Base-by-base conservation (phyloP, 2,329 filamentous ascomycete species). In the Fusarium nanum region DNA sequence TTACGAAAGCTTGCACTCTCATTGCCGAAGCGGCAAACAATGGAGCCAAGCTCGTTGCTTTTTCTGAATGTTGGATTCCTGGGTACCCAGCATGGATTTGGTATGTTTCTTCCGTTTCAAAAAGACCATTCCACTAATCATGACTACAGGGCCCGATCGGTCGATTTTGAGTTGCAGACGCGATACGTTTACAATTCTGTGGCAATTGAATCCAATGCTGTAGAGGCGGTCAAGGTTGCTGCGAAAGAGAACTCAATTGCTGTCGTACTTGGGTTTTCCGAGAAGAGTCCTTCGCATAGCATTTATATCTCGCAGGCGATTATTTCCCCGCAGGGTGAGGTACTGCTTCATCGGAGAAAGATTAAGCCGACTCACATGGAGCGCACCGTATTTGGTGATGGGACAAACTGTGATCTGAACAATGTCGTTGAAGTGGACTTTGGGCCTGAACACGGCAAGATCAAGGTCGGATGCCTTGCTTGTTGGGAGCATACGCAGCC, bases 321-420 rank as follows among this genome's bases (percentile, higher is more conserved):
- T 10, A 83, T 86, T 59, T 78, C 75, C 2, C 73, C 77, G 0
- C 73, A 81, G 23, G 84, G 84, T 2, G 77, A 82, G 27, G 45
- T 86, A 12, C 56, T 78, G 11, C 69, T 79, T 8, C 76, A 81
- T 46, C 80, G 83, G 8, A 79, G 83, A 22, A 87, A 87, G 76
- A 78, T 87, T 68, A 87, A 87, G 73, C 81, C 84, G 0, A 87
- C 84, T 1, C 84, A 87, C 56, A 83, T 87, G 78, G 85, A 87
- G 72, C 80, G 83, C 1, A 83, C 83, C 4, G 66, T 86, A 18
- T 87, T 83, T 30, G 85, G 84, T 2, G 85, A 87, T 41, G 81
- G 81, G 0, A 73, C 75, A 0, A 81, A 78, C 1, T 71, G 78
- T 6, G 79, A 78, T 18, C 70, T 86, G 7, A 70, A 75, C 7